Percentiles rank a stretch among this genome's conserved stretches.
phyloP scores from a whole-genome alignment of 2,329 filamentous ascomycete genomes.

The Diaporthe longicolla region DNA sequence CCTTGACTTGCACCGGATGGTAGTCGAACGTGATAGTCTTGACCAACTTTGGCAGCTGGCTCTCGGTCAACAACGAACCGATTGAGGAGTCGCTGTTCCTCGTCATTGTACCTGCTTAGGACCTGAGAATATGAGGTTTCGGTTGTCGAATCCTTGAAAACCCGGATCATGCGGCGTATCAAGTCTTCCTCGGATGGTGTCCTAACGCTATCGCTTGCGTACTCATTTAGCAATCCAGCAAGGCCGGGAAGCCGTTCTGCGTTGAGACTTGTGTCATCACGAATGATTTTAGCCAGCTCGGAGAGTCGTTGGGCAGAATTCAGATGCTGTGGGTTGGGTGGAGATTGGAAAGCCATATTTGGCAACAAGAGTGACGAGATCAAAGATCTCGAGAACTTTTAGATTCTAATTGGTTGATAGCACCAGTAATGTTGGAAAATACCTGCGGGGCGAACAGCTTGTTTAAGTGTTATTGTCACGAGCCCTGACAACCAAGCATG shows the following conservation, averaged over 20 bases:
- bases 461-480: background rate
- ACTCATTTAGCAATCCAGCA: background rate
- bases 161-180: conserved; percentile 6
- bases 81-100: background rate
- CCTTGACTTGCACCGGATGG: background rate
- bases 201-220: background rate
- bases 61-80: background rate
- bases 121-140: background rate
- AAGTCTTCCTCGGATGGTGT: background rate
- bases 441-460: background rate
- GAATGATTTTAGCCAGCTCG: background rate
- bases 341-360: background rate
- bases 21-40: conserved; percentile 4
- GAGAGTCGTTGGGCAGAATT: background rate
- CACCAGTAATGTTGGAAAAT: too few relatives aligned
- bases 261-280: background rate
- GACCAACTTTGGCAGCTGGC: background rate
- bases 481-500: background rate
- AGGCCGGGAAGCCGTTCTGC: conserved; percentile 2
- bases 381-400: too few relatives aligned
- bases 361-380: background rate
- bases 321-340: background rate
- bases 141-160: conserved; percentile 6
- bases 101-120: background rate
- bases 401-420: too few relatives aligned